These are phyloP conservation scores for Chrysanthemum lavandulifolium DNA, from an alignment of 129 eudicot species.

Conservation along the genomic window DNA sequence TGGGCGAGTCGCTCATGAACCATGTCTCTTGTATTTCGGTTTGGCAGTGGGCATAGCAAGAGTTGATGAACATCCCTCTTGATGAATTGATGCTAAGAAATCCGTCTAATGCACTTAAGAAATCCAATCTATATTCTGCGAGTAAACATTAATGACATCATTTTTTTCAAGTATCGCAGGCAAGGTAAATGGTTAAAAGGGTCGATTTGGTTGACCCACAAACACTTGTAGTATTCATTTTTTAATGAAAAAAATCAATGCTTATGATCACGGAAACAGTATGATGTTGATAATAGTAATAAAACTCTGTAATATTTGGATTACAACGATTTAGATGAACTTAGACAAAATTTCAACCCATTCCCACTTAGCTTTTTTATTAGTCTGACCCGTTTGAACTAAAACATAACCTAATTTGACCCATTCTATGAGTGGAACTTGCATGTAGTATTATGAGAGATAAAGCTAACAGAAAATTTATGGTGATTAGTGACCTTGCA, in stretches of 20 bases:
- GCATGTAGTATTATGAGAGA: background rate
- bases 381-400: background rate
- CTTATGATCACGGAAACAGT: too few species aligned
- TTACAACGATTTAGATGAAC: background rate
- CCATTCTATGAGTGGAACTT: background rate
- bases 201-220: too few species aligned
- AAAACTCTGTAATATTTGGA: background rate
- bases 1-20: constrained; percentile 72
- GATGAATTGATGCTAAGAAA: constrained; percentile 44
- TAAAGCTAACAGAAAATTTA: background rate
- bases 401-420: background rate
- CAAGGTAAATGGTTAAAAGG: too few species aligned
- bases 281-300: too few species aligned
- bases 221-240: too few species aligned
- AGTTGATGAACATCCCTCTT: constrained; percentile 76
- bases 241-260: too few species aligned
- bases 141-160: background rate
- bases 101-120: constrained; percentile 53
- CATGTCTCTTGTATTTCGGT: constrained; percentile 92
- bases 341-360: background rate
- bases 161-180: too few species aligned
- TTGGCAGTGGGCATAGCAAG: constrained; percentile 97
- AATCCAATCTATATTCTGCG: constrained; percentile 61
- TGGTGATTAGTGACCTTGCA: constrained; percentile 55
- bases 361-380: background rate